Evolutionary conservation across 1,284 basidiomycete species (phyloP).

Genomic region (Bjerkandera adusta): DNA sequence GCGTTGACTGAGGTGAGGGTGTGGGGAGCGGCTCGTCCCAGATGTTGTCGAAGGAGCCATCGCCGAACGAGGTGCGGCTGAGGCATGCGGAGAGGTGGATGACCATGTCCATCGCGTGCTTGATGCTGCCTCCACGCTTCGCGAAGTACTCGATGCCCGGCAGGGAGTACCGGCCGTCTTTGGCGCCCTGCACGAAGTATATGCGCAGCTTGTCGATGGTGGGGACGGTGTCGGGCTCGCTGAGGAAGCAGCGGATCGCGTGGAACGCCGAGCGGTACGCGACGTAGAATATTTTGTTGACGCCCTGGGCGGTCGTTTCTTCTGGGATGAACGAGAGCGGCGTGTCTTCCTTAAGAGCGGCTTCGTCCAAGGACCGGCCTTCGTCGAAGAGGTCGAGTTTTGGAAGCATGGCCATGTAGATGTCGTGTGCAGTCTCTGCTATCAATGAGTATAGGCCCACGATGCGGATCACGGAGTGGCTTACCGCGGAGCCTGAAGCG

Average conservation of each 20-base stretch:
- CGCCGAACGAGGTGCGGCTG: constrained; percentile 12
- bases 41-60: constrained; percentile 13
- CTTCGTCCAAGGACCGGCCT: constrained; percentile 5
- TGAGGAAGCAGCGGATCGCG: constrained; percentile 6
- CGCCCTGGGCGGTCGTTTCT: constrained; percentile 3
- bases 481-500: constrained; percentile 13
- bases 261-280: constrained; percentile 14
- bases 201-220: constrained; percentile 6
- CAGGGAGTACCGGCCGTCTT: constrained; percentile 5
- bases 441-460: not conserved
- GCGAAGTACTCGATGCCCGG: constrained; percentile 10
- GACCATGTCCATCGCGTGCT: constrained; percentile 13
- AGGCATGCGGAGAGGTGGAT: constrained; percentile 13
- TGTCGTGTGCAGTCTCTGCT: constrained; percentile 13
- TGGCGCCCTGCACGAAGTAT: constrained; percentile 7
- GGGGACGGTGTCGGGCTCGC: constrained; percentile 1
- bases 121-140: constrained; percentile 11
- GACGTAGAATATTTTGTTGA: constrained; percentile 13
- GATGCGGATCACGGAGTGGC: not conserved
- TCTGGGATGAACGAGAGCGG: constrained; percentile 11
- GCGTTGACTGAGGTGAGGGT: not conserved
- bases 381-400: constrained; percentile 9
- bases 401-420: constrained; percentile 6
- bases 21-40: constrained; percentile 9
- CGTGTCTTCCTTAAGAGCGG: constrained; percentile 5